phyloP scores from a whole-genome alignment of 208 protist species.

The Acanthamoeba sp. region DNA sequence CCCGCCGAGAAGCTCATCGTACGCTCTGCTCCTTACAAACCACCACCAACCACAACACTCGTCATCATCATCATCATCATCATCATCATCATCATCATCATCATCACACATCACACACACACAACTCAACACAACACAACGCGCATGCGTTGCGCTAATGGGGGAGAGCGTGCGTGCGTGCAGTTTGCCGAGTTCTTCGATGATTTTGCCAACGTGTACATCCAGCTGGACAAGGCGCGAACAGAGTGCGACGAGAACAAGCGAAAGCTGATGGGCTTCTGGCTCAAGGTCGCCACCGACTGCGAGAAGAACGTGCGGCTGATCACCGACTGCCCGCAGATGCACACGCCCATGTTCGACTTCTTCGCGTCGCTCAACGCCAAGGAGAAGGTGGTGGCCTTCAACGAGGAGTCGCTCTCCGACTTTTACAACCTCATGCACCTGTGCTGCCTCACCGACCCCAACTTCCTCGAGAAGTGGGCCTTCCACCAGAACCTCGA shows the following conservation, averaged over 20 bases:
- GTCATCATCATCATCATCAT: no score
- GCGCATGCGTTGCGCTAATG: not conserved
- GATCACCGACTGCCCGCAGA: slow-evolving; percentile 42
- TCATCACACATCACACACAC: not conserved
- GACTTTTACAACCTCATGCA: slow-evolving; percentile 77
- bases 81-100: no score
- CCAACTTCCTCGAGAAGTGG: slow-evolving; percentile 49
- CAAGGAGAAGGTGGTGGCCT: slow-evolving; percentile 77
- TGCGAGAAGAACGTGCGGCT: slow-evolving; percentile 66
- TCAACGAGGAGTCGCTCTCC: slow-evolving; percentile 77
- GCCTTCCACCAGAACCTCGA: slow-evolving; percentile 63
- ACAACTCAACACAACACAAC: not conserved
- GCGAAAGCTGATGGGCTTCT: slow-evolving; percentile 73
- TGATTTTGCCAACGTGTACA: slow-evolving; percentile 56
- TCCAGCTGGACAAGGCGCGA: not conserved
- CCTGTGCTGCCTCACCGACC: not conserved
- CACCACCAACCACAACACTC: no score
- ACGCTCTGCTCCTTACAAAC: not conserved
- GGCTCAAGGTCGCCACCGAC: not conserved
- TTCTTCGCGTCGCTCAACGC: slow-evolving; percentile 76
- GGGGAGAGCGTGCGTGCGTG: not conserved
- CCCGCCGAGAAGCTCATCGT: slow-evolving; percentile 41
- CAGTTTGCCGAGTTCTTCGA: slow-evolving; percentile 57
- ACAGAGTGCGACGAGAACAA: slow-evolving; percentile 71
- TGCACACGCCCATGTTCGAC: slow-evolving; percentile 73